Evolutionary conservation across 208 protist genomes (phyloP).

Genomic region (Blechomonas ayalai): DNA sequence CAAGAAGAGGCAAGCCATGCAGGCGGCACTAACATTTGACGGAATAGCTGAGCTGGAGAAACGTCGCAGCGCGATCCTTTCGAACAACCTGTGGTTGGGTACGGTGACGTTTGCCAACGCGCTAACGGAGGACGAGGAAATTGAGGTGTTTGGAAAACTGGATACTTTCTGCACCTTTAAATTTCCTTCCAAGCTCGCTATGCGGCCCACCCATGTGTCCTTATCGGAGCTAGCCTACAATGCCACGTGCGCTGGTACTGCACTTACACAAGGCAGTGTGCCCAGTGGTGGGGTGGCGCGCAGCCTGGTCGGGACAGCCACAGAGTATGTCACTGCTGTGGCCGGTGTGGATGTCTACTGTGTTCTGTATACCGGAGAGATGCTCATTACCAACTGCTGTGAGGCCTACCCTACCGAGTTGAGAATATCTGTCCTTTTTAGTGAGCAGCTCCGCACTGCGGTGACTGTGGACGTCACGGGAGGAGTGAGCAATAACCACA

Average conservation of each 20-base stretch:
- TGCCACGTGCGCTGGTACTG: neutral
- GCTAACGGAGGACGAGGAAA: conserved; percentile 65
- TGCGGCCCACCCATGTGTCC: no score
- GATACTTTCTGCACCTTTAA: conserved; percentile 68
- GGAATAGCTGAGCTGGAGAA: conserved; percentile 40
- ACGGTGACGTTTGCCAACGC: conserved; percentile 52
- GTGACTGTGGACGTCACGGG: conserved; percentile 28
- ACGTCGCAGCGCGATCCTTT: conserved; percentile 24
- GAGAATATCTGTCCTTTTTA: conserved; percentile 21
- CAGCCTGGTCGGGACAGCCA: no score
- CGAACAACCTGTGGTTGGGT: conserved; percentile 72
- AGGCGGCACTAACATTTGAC: conserved; percentile 39
- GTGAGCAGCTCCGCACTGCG: conserved; percentile 23
- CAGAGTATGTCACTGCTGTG: neutral
- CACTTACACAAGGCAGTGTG: no score
- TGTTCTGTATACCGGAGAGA: conserved; percentile 45
- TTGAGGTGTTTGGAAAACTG: conserved; percentile 66
- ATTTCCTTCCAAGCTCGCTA: conserved; percentile 18
- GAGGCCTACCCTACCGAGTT: conserved; percentile 25
- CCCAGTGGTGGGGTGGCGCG: no score
- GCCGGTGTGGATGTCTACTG: neutral
- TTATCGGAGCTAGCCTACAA: neutral
- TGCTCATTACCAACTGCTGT: conserved; percentile 43
- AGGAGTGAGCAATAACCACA: no score
- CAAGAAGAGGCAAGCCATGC: conserved; percentile 16